Conservation (phyloP, 2,329 filamentous ascomycete genomes). For the Grosmannia clavigera region DNA sequence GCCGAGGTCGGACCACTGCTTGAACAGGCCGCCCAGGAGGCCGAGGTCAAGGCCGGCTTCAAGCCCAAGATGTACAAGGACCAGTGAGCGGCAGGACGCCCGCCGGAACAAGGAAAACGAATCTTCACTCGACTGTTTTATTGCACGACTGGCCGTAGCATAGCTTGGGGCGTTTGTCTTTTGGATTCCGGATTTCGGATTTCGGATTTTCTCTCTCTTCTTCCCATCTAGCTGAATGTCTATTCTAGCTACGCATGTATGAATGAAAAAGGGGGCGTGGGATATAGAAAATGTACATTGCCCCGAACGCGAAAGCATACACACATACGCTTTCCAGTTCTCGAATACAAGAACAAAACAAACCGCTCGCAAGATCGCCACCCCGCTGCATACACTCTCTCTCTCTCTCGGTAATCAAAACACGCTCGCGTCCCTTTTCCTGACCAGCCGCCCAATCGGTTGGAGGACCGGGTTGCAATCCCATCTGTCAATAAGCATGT, state of each 20-base stretch:
- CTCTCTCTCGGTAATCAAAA: too few relatives aligned
- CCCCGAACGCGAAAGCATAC: background rate
- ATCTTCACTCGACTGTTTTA: too few relatives aligned
- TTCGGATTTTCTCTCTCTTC: background rate
- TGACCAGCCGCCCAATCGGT: too few relatives aligned
- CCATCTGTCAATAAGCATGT: too few relatives aligned
- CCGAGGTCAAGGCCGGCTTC: constrained; percentile 74
- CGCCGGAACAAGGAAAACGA: too few relatives aligned
- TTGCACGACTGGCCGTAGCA: too few relatives aligned
- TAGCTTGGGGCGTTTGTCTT: too few relatives aligned
- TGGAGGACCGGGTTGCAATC: too few relatives aligned
- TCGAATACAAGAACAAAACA: background rate
- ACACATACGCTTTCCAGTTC: background rate
- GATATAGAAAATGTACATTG: background rate
- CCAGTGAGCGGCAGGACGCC: constrained; percentile 5
- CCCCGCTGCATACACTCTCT: background rate
- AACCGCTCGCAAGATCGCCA: background rate
- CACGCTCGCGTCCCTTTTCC: too few relatives aligned
- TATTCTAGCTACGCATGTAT: background rate
- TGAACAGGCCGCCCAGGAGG: constrained; percentile 60
- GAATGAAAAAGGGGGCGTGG: background rate
- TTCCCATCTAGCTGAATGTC: background rate
- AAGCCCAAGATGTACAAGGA: constrained; percentile 94
- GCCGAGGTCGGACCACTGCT: constrained; percentile 63
- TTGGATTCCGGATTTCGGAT: too few relatives aligned